A percentile compares a stretch with the other conserved stretches of the same genome.
These are phyloP conservation scores for Paraphoma chrysanthemicola DNA, from an alignment of 2,329 filamentous ascomycete genomes.

Conservation along the genomic window DNA sequence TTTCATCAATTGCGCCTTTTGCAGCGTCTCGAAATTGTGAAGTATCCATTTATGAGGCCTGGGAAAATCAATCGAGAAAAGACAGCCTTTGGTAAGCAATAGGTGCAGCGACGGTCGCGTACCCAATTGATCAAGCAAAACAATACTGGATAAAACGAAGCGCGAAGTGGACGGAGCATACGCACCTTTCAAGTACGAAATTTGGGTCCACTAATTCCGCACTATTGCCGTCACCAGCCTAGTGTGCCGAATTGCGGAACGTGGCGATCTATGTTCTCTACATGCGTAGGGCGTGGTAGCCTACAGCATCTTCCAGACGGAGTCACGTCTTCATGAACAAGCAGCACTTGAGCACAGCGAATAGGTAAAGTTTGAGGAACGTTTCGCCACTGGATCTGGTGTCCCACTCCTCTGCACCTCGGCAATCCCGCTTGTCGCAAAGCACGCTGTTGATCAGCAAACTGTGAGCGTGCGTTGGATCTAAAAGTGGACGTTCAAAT, in stretches of 20 bases:
- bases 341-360: no score
- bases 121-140: neutral
- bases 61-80: neutral
- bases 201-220: constrained; percentile 21
- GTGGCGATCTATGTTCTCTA: neutral
- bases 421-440: no score
- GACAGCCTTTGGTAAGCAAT: neutral
- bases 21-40: constrained; percentile 80
- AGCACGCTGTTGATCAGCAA: no score
- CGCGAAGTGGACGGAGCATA: neutral
- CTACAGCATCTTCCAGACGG: neutral
- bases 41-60: constrained; percentile 70
- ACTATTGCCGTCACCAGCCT: constrained; percentile 10
- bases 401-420: no score
- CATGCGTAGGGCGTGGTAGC: neutral
- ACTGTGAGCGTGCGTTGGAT: no score
- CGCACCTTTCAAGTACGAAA: neutral
- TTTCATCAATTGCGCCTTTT: constrained; percentile 80
- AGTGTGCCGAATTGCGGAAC: neutral
- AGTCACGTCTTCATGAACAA: no score
- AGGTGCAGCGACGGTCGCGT: no score
- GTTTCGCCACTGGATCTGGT: no score
- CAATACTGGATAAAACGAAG: neutral
- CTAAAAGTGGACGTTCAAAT: no score
- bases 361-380: no score